These are phyloP conservation scores for Pistacia integerrima DNA, from an alignment of 345 rosid species.

Conservation along the genomic window DNA sequence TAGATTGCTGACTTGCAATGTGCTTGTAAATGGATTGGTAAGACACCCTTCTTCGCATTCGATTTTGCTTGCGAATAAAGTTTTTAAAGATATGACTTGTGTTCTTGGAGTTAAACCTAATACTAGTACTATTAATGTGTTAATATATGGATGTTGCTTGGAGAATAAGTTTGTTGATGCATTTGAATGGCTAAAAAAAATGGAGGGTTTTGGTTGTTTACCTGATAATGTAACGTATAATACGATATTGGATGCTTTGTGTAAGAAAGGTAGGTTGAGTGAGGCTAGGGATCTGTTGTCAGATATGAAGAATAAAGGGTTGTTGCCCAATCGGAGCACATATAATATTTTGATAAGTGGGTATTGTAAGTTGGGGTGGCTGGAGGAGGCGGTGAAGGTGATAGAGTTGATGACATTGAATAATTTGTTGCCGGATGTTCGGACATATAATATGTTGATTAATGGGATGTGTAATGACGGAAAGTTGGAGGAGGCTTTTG, in stretches of 20 bases:
- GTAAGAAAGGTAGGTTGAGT: conserved; percentile 75
- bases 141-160: conserved; percentile 76
- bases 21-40: conserved; percentile 64
- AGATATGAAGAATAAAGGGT: conserved; percentile 64
- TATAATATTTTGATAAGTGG: conserved; percentile 67
- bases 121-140: conserved; percentile 56
- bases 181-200: conserved; percentile 42
- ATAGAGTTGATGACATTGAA: conserved; percentile 69
- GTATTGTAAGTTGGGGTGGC: conserved; percentile 72
- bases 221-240: conserved; percentile 75
- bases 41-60: conserved; percentile 67
- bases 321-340: conserved; percentile 58
- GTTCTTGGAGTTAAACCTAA: conserved; percentile 48
- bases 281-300: conserved; percentile 66
- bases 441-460: conserved; percentile 72
- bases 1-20: conserved; percentile 64
- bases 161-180: conserved; percentile 61
- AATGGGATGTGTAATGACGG: conserved; percentile 61
- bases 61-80: conserved; percentile 43
- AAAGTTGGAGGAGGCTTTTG: conserved; percentile 57
- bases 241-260: conserved; percentile 64
- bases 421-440: conserved; percentile 56
- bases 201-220: conserved; percentile 55
- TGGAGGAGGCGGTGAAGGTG: conserved; percentile 70
- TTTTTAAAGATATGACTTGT: conserved; percentile 52